phyloP scores from a whole-genome alignment of 2,329 filamentous ascomycete species.

The Monilinia fructicola region DNA sequence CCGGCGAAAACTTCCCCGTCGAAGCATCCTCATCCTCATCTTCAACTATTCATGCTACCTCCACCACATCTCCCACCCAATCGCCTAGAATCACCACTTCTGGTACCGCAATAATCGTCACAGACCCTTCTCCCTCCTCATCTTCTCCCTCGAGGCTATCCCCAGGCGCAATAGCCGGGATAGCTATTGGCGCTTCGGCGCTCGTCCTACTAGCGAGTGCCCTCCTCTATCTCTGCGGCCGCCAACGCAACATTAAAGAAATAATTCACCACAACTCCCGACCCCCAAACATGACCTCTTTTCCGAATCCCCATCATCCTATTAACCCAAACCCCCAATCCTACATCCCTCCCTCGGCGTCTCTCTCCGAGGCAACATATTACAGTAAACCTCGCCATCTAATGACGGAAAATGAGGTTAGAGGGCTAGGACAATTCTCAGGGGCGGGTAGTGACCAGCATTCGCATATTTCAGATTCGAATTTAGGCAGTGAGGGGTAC shows the following conservation, averaged over 20 bases:
- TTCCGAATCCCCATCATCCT: background rate
- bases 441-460: background rate
- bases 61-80: constrained; percentile 24
- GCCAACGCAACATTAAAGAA: constrained; percentile 33
- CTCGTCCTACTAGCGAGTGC: constrained; percentile 29
- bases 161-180: constrained; percentile 34
- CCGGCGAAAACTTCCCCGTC: constrained; percentile 32
- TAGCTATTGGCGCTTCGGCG: constrained; percentile 32
- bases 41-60: constrained; percentile 18
- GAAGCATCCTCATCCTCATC: constrained; percentile 27
- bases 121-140: background rate
- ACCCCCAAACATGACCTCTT: constrained; percentile 3
- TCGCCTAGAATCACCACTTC: constrained; percentile 14
- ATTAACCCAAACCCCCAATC: background rate
- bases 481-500: constrained; percentile 1
- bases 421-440: background rate
- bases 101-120: background rate
- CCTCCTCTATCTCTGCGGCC: constrained; percentile 34
- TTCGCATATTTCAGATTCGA: constrained; percentile 3
- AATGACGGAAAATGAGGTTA: constrained; percentile 4
- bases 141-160: constrained; percentile 16
- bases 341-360: background rate
- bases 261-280: constrained; percentile 27
- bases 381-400: constrained; percentile 7
- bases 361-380: constrained; percentile 8